Base-by-base conservation (phyloP, 345 rosid genomes). In the Populus davidiana region DNA sequence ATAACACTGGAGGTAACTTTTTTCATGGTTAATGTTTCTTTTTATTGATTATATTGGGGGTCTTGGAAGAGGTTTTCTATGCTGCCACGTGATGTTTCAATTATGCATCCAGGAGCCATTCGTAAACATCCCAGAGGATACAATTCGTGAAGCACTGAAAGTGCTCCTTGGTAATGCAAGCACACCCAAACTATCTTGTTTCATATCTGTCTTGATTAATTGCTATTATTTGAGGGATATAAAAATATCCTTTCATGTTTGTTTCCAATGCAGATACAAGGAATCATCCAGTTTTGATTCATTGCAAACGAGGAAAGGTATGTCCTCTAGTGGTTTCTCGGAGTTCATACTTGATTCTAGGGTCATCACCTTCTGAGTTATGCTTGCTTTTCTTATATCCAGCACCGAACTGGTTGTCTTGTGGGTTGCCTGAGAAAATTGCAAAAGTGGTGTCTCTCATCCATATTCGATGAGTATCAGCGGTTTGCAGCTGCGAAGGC, bases 271-370 rank as follows among this genome's bases (percentile, higher is more conserved):
- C 82, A 95, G 99, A 95, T 86, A 91, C 82, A 76, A 92, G 87
- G 87, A 95, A 93, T 78, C 99, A 92, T 81, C 99, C 99, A 2
- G 81, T 95, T 84, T 71, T 95, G 78, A 91, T 95, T 79, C 99
- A 95, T 72, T 95, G 98, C 77, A 95, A 95, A 47, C 81, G 98
- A 56, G 99, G 99, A 79, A 95, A 95, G 98, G 99, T 93, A 85
- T 65, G 85, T 80, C 23, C 43, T 27, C 21, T 47, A 41, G 70
- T 39, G 14, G 52, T 69, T 16, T 49, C 18, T 9, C 17, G 13
- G 16, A 56, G n/a, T 74, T 74, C 14, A 47, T 50, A 2, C 66
- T 25, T 27, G 39, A 69, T 77, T 65, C 23, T 20, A 43, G 73
- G 61, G 67, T 44, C 18, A 67, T 5, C 49, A 20, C 20, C 62